Base-by-base conservation (phyloP, 345 rosid genomes). In the Eucalyptus marginata region DNA sequence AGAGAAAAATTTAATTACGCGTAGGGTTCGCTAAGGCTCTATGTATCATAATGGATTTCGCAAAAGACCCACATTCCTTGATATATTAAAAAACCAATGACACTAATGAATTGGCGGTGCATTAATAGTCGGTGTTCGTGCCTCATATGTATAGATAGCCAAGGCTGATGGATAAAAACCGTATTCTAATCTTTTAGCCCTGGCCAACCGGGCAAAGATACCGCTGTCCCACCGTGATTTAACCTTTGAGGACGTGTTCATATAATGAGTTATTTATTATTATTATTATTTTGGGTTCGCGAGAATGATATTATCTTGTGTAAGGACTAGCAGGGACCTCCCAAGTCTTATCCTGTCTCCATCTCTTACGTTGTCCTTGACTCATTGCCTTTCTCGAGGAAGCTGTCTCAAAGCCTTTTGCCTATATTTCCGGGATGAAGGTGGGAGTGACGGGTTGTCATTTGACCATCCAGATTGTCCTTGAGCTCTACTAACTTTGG, bases 11-110 rank as follows among this genome's bases (percentile, higher is more conserved):
- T 8, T 9, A 12, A 71, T 68, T 17, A 33, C 3, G 13, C 11
- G 3, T 71, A 17, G 1, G 7, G 4, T 71, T 36, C 3, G 27
- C 3, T 17, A 5, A 5, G 10, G 14, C 27, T 71, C 8, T 3
- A 7, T 16, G 1, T 40, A 36, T 20, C 47, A 3, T 10, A 40
- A 36, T 36, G 5, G 27, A 76, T 76, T 36, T 76, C 8, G 5
- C 15, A 6, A 40, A 10, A 36, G 27, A 3, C 3, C 14, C 11
- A 12, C 5, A 0, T 36, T 10, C 3, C 47, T 1, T 20, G 5
- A 76, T 76, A 4, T 20, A 3, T 10, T 5, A 24, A 40, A 76
- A 13, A 3, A 24, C 13, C 62, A 1, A 56, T 52, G 58, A 52
- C 12, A 0, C 33, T 68, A 17, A 68, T 14, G 24, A 68, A 33